phyloP scores from a whole-genome alignment of 2,329 filamentous ascomycete species.

The Pseudogymnoascus sp. region DNA sequence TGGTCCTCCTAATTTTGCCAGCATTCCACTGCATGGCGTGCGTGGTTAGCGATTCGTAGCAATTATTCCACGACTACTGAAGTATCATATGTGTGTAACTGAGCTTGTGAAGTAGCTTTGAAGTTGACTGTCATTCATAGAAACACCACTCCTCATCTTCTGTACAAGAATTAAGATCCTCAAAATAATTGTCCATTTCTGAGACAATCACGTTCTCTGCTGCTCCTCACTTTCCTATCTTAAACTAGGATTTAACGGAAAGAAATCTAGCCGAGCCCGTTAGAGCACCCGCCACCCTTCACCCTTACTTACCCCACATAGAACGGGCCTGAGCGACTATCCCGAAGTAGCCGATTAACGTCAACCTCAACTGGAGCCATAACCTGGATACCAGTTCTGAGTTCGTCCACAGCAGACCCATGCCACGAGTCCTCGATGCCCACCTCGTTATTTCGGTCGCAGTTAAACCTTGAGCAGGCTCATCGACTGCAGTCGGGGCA shows the following conservation, averaged over 20 bases:
- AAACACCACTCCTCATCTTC: neutral
- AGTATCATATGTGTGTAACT: neutral
- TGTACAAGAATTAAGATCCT: neutral
- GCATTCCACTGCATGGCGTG: neutral
- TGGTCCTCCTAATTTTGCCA: neutral
- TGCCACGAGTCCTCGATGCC: neutral
- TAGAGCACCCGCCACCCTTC: neutral
- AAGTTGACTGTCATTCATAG: neutral
- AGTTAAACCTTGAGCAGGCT: neutral
- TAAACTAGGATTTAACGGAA: neutral
- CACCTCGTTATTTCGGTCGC: neutral
- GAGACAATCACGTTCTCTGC: neutral
- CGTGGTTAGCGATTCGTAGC: neutral
- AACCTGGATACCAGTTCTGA: neutral
- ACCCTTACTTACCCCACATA: conserved; percentile 4
- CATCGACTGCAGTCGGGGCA: neutral
- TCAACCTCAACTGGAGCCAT: neutral
- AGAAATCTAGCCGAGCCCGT: neutral
- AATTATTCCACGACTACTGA: neutral
- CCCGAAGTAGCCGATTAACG: neutral
- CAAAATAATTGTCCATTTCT: neutral
- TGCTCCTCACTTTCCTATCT: neutral
- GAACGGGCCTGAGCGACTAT: conserved; percentile 8
- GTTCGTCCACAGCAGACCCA: neutral
- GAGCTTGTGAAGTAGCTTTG: neutral